These are phyloP conservation scores for Mycogone perniciosa DNA, from an alignment of 2,329 filamentous ascomycete species.

Conservation along the genomic window DNA sequence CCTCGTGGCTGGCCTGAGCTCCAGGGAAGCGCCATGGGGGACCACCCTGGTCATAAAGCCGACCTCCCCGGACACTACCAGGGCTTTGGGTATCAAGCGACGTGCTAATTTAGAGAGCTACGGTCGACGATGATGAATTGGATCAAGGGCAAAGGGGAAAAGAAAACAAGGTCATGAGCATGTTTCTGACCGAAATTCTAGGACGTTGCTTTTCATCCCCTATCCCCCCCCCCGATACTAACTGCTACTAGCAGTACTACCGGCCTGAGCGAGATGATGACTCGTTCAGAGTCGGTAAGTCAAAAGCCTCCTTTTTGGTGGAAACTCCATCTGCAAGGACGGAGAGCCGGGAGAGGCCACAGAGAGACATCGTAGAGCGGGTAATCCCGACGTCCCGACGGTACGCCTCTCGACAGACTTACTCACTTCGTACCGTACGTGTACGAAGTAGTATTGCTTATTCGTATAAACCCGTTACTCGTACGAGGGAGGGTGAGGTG, in stretches of 20 bases:
- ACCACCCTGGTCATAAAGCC: not conserved
- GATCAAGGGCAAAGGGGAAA: too few relatives aligned
- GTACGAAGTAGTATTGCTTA: not conserved
- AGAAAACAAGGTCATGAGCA: too few relatives aligned
- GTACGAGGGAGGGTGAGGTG: too few relatives aligned
- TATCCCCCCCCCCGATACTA: too few relatives aligned
- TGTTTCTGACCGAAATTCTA: not conserved
- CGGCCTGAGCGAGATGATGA: not conserved
- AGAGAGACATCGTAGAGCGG: conserved; percentile 6
- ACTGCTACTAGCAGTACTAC: not conserved
- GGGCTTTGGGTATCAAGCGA: not conserved
- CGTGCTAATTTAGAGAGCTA: not conserved
- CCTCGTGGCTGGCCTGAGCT: conserved; percentile 1
- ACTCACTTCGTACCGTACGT: too few relatives aligned
- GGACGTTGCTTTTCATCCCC: not conserved
- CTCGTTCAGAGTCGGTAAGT: conserved; percentile 7
- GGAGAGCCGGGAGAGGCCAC: not conserved
- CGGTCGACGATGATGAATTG: too few relatives aligned
- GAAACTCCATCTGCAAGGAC: conserved; percentile 1
- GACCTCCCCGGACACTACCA: conserved; percentile 1
- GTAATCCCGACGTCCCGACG: conserved; percentile 7
- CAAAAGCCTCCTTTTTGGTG: conserved; percentile 10
- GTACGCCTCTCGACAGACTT: too few relatives aligned
- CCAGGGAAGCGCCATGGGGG: not conserved
- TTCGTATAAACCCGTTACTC: not conserved